Base-by-base conservation (phyloP, 768 basidiomycete species). In the Auriculariales sp. region DNA sequence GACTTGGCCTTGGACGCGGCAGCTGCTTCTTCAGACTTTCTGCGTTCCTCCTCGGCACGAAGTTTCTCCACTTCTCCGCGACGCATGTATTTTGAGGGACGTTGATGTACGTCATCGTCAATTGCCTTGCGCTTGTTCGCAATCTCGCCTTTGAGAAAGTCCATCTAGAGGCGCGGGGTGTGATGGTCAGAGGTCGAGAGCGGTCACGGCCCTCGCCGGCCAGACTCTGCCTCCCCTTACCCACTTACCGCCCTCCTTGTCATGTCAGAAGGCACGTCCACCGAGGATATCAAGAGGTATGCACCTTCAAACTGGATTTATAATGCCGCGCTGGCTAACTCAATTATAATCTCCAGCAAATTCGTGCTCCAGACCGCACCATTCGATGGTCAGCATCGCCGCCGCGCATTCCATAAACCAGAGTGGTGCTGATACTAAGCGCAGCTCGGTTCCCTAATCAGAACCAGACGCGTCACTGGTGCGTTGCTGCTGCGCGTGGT, bases 391-490 rank as follows among this genome's bases (percentile, higher is more conserved):
- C 50, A 56, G 72, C 65, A 32, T 24, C 29, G 15, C 25, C 25
- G 47, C 47, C 46, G 46, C 28, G 45, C 9, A 29, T 52, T 33
- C 1, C 42, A n/a, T 30, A 17, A 54, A 28, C 47, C 4, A 15
- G 28, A 47, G 35, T 34, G 17, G 0, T 15, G 28, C 24, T 47
- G 39, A 49, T 58, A 56, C 52, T 63, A 31, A 22, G 27, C 46
- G 14, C 57, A 90, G 89, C 87, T 58, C 86, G 86, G 49, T 92
- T 90, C 70, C 86, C 84, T 49, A 84, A 90, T 65, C 77, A 77
- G 57, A 92, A 95, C 73, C 94, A 99, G 72, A 94, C 93, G 47
- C 79, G 81, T 65, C 92, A 97, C 71, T 99, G 95, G 94, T 92
- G 57, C 53, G 74, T 64, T 24, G 30, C 28, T 0, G 15, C 35